Evolutionary conservation across 176 grass and related monocot genomes (phyloP).

Genomic region (Paspalum vaginatum): DNA sequence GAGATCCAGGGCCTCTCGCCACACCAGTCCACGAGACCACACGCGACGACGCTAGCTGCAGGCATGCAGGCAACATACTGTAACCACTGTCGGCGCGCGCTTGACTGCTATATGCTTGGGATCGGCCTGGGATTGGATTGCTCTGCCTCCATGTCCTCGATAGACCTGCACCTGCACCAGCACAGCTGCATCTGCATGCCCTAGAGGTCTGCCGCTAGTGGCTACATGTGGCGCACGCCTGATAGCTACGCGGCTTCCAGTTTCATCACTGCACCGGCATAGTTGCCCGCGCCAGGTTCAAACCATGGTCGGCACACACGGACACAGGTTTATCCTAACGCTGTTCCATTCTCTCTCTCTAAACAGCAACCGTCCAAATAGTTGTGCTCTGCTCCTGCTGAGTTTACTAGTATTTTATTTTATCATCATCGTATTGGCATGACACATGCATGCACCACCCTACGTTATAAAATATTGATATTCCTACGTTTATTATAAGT

Average conservation of each 20-base stretch:
- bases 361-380: background rate
- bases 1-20: background rate
- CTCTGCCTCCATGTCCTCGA: no score
- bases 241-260: background rate
- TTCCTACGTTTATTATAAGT: no score
- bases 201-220: background rate
- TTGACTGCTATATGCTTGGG: background rate
- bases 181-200: no score
- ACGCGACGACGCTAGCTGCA: background rate
- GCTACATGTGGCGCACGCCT: constrained; percentile 10
- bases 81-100: constrained; percentile 22
- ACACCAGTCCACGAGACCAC: background rate
- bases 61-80: background rate
- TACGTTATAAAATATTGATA: no score
- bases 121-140: background rate
- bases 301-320: background rate
- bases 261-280: background rate
- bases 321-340: constrained; percentile 25
- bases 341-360: background rate
- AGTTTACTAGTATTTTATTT: background rate
- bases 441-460: background rate
- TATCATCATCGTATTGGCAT: background rate
- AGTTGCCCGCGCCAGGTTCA: background rate
- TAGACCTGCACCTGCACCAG: no score
- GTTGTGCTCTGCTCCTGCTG: background rate